Evolutionary conservation across 108 stramenopile genomes (phyloP).

Genomic region (Nannochloropsis oceanica): DNA sequence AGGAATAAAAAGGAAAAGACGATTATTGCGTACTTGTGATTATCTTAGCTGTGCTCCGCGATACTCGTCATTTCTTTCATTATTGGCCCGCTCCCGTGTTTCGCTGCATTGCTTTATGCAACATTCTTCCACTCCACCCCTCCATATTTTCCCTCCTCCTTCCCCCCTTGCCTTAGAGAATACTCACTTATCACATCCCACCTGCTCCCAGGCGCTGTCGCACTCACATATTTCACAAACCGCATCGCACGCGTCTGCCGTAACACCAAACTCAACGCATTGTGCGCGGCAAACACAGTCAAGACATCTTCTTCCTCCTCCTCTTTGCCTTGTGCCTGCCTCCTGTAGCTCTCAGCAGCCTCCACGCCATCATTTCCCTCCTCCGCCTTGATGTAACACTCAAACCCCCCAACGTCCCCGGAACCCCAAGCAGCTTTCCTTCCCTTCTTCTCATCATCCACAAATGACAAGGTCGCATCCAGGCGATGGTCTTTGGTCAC

Average conservation of each 20-base stretch:
- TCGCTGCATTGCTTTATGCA: no score
- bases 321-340: neutral
- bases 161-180: slow-evolving; percentile 36
- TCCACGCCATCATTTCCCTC: neutral
- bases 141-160: slow-evolving; percentile 27
- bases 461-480: slow-evolving; percentile 66
- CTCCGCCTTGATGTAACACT: neutral
- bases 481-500: slow-evolving; percentile 50
- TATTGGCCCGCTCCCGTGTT: no score
- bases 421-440: slow-evolving; percentile 41
- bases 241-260: slow-evolving; percentile 80
- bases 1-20: no score
- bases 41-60: no score
- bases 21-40: no score
- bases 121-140: no score
- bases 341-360: neutral
- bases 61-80: no score
- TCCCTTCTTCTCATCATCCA: slow-evolving; percentile 48
- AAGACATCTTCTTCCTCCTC: slow-evolving; percentile 51
- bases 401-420: slow-evolving; percentile 29
- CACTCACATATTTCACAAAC: slow-evolving; percentile 85
- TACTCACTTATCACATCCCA: slow-evolving; percentile 83
- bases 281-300: slow-evolving; percentile 81
- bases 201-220: slow-evolving; percentile 67
- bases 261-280: slow-evolving; percentile 73